Conservation (phyloP, 306 rosid species). For the Castanea sativa region DNA sequence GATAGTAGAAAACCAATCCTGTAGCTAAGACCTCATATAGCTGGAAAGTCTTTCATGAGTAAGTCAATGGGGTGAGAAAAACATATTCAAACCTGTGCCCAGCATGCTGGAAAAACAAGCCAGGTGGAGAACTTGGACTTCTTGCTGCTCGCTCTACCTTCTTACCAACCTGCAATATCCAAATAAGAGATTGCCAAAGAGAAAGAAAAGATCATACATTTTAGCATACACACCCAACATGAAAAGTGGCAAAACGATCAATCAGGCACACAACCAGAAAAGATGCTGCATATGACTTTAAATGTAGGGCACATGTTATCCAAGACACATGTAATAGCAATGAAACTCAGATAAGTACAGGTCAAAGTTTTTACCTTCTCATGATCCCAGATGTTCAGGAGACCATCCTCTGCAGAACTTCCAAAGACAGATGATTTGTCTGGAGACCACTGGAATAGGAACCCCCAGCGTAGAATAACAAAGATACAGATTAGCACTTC, state of each 20-base stretch:
- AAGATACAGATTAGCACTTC: conserved; percentile 1
- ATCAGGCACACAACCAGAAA: not conserved
- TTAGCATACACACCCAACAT: not conserved
- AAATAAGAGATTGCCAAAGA: conserved; percentile 13
- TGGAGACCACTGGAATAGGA: conserved; percentile 88
- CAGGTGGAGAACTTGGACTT: conserved; percentile 62
- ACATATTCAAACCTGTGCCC: conserved; percentile 78
- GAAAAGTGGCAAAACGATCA: not conserved
- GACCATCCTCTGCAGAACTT: conserved; percentile 99
- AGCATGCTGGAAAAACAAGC: conserved; percentile 97
- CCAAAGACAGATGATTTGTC: conserved; percentile 97
- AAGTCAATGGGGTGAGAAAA: not conserved
- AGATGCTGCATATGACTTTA: too few relatives aligned
- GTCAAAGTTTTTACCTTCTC: conserved; percentile 64
- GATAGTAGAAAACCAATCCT: not conserved
- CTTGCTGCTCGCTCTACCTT: conserved; percentile 71
- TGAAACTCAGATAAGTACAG: not conserved
- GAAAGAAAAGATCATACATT: not conserved
- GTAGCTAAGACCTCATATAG: not conserved
- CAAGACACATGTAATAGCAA: not conserved
- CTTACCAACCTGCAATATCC: conserved; percentile 60
- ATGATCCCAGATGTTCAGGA: conserved; percentile 91
- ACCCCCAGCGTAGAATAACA: conserved; percentile 2
- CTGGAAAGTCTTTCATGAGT: not conserved
- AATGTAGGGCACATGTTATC: not conserved